Evolutionary conservation across 2,329 filamentous ascomycete species (phyloP).

Genomic region (Salinomyces thailandicus): DNA sequence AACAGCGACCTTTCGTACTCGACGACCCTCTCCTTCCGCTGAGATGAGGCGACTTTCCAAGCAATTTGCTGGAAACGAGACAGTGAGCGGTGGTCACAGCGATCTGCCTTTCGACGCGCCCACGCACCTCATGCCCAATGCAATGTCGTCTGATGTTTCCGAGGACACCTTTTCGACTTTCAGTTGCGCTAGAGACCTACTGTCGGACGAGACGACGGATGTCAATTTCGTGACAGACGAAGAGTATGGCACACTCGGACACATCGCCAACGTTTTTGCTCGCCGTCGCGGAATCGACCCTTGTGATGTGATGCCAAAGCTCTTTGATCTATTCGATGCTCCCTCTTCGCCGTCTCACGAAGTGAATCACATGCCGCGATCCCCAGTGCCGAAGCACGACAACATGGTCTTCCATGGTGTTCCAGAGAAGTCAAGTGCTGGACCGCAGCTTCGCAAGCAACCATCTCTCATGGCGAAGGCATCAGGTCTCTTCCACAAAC

Average conservation of each 20-base stretch:
- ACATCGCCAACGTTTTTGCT: slow-evolving; percentile 26
- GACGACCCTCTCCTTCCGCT: slow-evolving; percentile 28
- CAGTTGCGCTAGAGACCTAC: slow-evolving; percentile 24
- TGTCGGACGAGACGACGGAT: slow-evolving; percentile 20
- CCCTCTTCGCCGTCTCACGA: neutral
- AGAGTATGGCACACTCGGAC: neutral
- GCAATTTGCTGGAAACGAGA: slow-evolving; percentile 29
- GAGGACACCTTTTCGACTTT: slow-evolving; percentile 26
- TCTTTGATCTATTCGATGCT: slow-evolving; percentile 24
- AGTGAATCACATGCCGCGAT: no score
- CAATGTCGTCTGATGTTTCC: no score
- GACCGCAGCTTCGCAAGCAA: slow-evolving; percentile 7
- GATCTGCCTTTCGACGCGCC: slow-evolving; percentile 28
- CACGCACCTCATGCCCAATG: no score
- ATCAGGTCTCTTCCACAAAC: slow-evolving; percentile 21
- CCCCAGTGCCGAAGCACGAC: no score
- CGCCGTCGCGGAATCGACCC: slow-evolving; percentile 26
- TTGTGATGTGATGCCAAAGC: slow-evolving; percentile 22
- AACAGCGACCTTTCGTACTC: slow-evolving; percentile 16
- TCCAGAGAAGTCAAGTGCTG: no score
- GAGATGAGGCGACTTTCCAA: slow-evolving; percentile 31
- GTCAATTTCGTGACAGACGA: neutral
- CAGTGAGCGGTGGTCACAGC: slow-evolving; percentile 17
- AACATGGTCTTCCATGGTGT: no score
- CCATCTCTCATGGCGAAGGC: slow-evolving; percentile 21